Base-by-base conservation (phyloP, 805 yeast species). In the Priceomyces fermenticarens region DNA sequence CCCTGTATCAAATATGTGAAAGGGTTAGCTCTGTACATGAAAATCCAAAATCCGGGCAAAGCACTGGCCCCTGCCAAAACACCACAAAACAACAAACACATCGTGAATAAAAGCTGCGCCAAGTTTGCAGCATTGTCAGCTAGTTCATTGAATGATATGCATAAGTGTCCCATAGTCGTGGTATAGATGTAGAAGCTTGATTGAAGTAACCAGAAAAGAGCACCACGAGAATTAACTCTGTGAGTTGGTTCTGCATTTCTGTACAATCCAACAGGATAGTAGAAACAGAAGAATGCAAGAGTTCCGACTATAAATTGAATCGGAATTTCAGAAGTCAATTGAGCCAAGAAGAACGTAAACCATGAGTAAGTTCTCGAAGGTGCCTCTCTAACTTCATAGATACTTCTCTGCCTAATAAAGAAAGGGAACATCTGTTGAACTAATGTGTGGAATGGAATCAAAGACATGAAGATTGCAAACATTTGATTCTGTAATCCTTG, bases 21-120 rank as follows among this genome's bases (percentile, higher is more conserved):
- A 12, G 93, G 47, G 80, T 76, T 72, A 13, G 70, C 75, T 57
- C 89, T 71, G 70, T 83, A 85, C 88, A 85, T 81, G 71, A 83
- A 85, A 33, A 75, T 67, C 89, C 90, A 79, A 61, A 53, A 69
- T 39, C 51, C 53, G 13, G 60, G 65, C 54, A 53, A 67, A 48
- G 47, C 53, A 56, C 46, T 51, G 4, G 51, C 62, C 11, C 55
- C 54, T 12, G 63, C 65, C 38, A 63, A 52, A 13, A 62, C 67
- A 53, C 69, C 69, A 59, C 67, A 60, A 56, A 62, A 62, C 31
- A 53, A 60, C 53, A 63, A 53, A 55, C 67, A 62, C 54, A 62
- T 48, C 11, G 66, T 54, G 43, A 62, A 62, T 38, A 60, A 45
- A 39, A 62, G 34, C 9, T 49, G 45, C 1, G 63, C 62, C 39